Evolutionary conservation across 2,329 filamentous ascomycete species (phyloP), one percentile per base, ranked within the genome.

Genomic region (Fusarium stilboides): DNA sequence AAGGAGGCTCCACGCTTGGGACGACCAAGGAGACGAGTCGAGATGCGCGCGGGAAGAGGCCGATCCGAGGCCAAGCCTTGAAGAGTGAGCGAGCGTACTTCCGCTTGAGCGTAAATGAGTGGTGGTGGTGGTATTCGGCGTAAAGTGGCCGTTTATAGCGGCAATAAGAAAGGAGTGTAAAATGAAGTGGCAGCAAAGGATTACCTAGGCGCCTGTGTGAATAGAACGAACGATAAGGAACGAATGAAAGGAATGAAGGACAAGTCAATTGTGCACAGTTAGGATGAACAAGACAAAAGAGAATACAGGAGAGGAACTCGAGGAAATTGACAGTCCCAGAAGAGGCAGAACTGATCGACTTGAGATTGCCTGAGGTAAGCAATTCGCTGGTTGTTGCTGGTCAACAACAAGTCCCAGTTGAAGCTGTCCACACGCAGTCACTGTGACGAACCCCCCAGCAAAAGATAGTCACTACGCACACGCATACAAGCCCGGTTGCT

Each of bases 341-440:
- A 59, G 46, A 70, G 40, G n/a, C 15, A 57, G 47, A 69, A 56
- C 15, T 70, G 67, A 70, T 70, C 56, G 50, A 64, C 67, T 51
- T 57, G 50, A 49, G 33, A 69, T 57, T 69, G 44, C 47, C 66
- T 69, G 66, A 69, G 51, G 67, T 70, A 70, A 70, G 67, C 67
- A 70, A 63, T 56, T 44, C 40, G 55, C 42, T 40, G 9, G 26
- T 64, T 67, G 58, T 70, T 68, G 67, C 67, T 64, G 62, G 67
- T 56, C 57, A 68, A 70, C 62, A 67, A 39, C 36, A 54, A 52
- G 28, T 49, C 51, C 51, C 33, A 20, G 24, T 45, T 57, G 62
- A 58, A 70, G 66, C 56, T 62, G 59, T 43, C 40, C 47, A 50
- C 33, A 20, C 42, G 28, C 33, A 53, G 64, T 70, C 62, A 63